Evolutionary conservation across 1,284 basidiomycete genomes (phyloP).

Genomic region (Kwoniella shivajii): DNA sequence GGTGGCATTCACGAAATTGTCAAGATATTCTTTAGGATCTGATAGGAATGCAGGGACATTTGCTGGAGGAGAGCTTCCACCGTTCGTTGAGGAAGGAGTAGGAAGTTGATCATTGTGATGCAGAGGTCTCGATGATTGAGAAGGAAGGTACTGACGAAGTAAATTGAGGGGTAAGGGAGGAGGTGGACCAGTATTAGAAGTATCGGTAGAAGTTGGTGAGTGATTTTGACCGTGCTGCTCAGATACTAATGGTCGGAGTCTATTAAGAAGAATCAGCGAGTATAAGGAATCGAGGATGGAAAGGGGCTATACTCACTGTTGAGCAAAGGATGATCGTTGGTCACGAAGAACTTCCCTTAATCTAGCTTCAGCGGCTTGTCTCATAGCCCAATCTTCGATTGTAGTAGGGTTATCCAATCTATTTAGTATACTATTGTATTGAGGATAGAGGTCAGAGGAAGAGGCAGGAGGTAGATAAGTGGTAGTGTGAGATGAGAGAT

Average conservation of each 20-base stretch:
- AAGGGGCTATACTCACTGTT: conserved; percentile 3
- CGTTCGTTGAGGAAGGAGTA: conserved; percentile 7
- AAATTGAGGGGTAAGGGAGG: conserved; percentile 23
- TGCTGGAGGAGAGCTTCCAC: background rate
- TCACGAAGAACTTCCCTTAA: conserved; percentile 22
- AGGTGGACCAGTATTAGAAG: background rate
- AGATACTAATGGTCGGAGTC: conserved; percentile 1
- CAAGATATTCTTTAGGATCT: conserved; percentile 1
- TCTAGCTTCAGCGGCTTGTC: conserved; percentile 25
- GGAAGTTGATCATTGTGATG: conserved; percentile 4
- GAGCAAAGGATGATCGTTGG: conserved; percentile 8
- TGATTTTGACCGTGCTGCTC: background rate
- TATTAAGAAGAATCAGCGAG: background rate
- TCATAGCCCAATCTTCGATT: conserved; percentile 34
- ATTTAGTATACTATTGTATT: conserved; percentile 34
- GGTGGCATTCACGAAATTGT: conserved; percentile 11
- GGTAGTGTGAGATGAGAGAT: conserved; percentile 49
- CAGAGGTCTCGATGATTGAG: conserved; percentile 1
- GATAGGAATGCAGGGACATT: background rate
- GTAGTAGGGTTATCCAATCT: conserved; percentile 35
- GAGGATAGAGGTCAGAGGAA: conserved; percentile 36
- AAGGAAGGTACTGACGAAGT: conserved; percentile 20
- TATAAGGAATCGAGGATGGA: background rate
- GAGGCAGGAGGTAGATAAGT: conserved; percentile 34
- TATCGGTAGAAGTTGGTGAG: background rate